Base-by-base conservation (phyloP, 768 basidiomycete species). In the Suillus discolor region DNA sequence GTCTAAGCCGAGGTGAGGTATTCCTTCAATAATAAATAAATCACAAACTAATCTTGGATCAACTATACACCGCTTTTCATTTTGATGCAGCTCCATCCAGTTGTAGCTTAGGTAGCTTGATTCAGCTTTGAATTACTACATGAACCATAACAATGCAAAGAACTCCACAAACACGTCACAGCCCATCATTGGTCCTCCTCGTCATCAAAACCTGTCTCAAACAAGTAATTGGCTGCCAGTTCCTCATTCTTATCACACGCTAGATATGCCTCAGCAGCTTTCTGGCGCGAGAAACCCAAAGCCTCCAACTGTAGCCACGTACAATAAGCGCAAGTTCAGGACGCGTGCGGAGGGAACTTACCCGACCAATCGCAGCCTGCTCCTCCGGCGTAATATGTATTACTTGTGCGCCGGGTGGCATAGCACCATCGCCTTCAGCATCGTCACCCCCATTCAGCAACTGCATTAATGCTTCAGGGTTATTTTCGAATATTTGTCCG, bases 221-320 rank as follows among this genome's bases (percentile, higher is more conserved):
- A 96, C 71, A 98, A 77, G 71, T 90, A 97, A 73, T 97, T 97
- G 16, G 97, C 97, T 11, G 97, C 96, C 23, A 96, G 79, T 74
- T 98, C 95, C 79, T 99, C 97, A 73, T 99, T 95, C 85, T 93
- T 95, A 76, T 95, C 97, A 77, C 96, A 98, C 2, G 90, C 92
- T 74, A 97, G 87, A 78, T 93, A 99, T 1, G 97, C 97, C 77
- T 98, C 87, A 42, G 96, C 79, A n/a, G 84, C 97, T 0, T 82
- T 81, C 53, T 95, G 83, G 47, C 94, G 85, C 20, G 92, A 77
- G 77, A 99, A 99, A 1, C 97, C 97, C 55, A 99, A 87, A 1
- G 81, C 89, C 78, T 93, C 87, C 67, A 97, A 82, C 96, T 97
- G 69, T 3, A 63, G 6, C 53, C 41, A 69, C 51, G 57, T 15